Base-by-base conservation (phyloP, 2,329 filamentous ascomycete species). In the Fulvia fulva region DNA sequence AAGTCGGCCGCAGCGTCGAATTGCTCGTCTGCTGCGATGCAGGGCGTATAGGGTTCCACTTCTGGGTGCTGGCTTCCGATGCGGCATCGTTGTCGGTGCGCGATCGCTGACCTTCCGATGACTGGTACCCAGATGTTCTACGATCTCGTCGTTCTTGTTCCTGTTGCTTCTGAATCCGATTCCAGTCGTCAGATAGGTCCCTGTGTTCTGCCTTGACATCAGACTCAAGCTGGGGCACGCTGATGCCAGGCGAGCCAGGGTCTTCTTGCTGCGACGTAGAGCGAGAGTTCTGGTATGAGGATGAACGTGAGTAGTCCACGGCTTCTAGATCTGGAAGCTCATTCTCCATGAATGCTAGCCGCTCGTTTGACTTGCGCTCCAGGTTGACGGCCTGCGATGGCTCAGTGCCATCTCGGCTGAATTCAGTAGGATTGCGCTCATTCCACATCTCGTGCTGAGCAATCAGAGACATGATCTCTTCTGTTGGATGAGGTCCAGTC, bases 21-120 rank as follows among this genome's bases (percentile, higher is more conserved):
- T 19, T 26, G 22, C 47, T 50, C 26, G 23, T 50, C 26, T 50
- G 47, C 26, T 50, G 23, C 47, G 26, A 41, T n/a, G 37, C 37
- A 41, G 37, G 12, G n/a, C 47, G 23, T n/a, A 50, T n/a, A 5
- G 47, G 47, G n/a, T 50, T 32, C 47, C 47, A 50, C 25, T 50
- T 50, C 26, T 50, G 47, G 1, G 50, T 52, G 50, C 50, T 43
- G 37, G 45, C 47, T 32, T 37, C 28, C 49, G 43, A 55, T 37
- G 21, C 44, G 4, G 43, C 12, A 26, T 47, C 41, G 26, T 23
- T 55, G 26, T 50, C 47, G 14, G 23, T 21, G 19, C 47, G 47
- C 5, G 47, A 50, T 2, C n/a, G 26, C 6, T 28, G n/a, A 11
- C 26, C 23, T 28, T 25, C n/a, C n/a, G 37, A 41, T n/a, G 37